Base-by-base conservation (phyloP, 345 rosid species). In the Isatis tinctoria region DNA sequence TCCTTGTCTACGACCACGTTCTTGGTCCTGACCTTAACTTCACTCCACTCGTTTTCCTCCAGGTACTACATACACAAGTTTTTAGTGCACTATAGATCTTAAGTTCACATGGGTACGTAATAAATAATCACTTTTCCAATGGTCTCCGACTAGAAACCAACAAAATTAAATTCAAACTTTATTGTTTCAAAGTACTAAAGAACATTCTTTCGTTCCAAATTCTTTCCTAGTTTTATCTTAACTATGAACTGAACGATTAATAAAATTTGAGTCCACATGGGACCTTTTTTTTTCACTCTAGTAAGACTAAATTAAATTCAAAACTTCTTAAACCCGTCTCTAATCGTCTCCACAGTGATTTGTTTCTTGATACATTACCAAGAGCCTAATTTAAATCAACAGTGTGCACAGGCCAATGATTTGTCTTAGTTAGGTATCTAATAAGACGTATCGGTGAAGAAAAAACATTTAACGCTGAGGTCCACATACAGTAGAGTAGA, bases 21-120 rank as follows among this genome's bases (percentile, higher is more conserved):
- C 85, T 90, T 59, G 92, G 98, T n/a, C 96, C 94, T 43, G 98
- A 90, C 72, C 72, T 92, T 39, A 76, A 43, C 9, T 92, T 87
- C 81, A 81, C 94, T n/a, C 98, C 98, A 11, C 80, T 86, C 33
- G 74, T 86, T 9, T 86, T 65, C 68, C 40, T 90, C 4, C 96
- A 92, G 96, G 98, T 91, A 59, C 22, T 4, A 8, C 24, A 56
- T 16, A 56, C 0, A 13, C 28, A 71, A 51, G 18, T 0, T 4
- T 41, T 51, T 26, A 53, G 12, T 49, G 24, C 14, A 9, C 26
- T 51, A 39, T 36, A 20, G 40, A 45, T 49, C 6, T 22, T 16
- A 44, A 10, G 28, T 45, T 36, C 58, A 27, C 49, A n/a, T 27
- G 30, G 0, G 22, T 22, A 35, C 37, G 37, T 35, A 4, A 14